phyloP scores from a whole-genome alignment of 768 basidiomycete genomes.

The Multifurca ochricompacta region DNA sequence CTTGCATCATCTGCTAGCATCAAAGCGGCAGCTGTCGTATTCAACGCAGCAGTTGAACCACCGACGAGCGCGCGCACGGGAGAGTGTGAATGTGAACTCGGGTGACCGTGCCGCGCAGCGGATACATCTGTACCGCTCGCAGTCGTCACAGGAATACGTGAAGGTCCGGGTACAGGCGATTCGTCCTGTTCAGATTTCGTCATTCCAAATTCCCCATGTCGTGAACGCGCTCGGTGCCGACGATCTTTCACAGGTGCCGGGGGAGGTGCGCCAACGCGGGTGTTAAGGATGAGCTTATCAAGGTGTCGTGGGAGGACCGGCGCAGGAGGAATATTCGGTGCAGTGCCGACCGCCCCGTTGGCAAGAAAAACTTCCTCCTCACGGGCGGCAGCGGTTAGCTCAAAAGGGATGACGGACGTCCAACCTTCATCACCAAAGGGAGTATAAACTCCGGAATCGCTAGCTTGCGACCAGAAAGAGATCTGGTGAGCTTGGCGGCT shows the following conservation, averaged over 20 bases:
- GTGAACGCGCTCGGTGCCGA: slow-evolving; percentile 18
- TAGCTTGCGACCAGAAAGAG: slow-evolving; percentile 39
- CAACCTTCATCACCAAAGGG: slow-evolving; percentile 40
- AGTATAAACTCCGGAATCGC: slow-evolving; percentile 5
- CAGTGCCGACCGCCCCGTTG: slow-evolving; percentile 33
- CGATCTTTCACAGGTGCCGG: slow-evolving; percentile 9
- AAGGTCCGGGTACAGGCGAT: slow-evolving; percentile 14
- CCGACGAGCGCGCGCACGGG: slow-evolving; percentile 21
- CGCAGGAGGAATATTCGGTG: slow-evolving; percentile 80
- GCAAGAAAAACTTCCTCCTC: slow-evolving; percentile 77
- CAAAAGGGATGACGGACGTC: slow-evolving; percentile 73
- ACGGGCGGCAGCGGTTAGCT: slow-evolving; percentile 68
- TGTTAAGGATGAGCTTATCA: slow-evolving; percentile 89
- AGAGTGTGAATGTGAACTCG: slow-evolving; percentile 9
- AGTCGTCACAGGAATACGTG: slow-evolving; percentile 27
- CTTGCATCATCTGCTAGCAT: slow-evolving; percentile 79
- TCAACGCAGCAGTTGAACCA: neutral
- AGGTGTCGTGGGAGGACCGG: slow-evolving; percentile 84
- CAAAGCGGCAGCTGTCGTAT: slow-evolving; percentile 20
- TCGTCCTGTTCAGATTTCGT: slow-evolving; percentile 16
- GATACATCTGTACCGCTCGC: slow-evolving; percentile 29
- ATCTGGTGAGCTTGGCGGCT: slow-evolving; percentile 23
- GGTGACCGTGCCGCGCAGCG: slow-evolving; percentile 9
- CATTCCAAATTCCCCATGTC: slow-evolving; percentile 15
- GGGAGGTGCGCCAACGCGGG: slow-evolving; percentile 27